Evolutionary conservation across 352 stramenopile species (phyloP), one percentile per base, ranked within the genome.

Genomic region (Phytophthora multivora): DNA sequence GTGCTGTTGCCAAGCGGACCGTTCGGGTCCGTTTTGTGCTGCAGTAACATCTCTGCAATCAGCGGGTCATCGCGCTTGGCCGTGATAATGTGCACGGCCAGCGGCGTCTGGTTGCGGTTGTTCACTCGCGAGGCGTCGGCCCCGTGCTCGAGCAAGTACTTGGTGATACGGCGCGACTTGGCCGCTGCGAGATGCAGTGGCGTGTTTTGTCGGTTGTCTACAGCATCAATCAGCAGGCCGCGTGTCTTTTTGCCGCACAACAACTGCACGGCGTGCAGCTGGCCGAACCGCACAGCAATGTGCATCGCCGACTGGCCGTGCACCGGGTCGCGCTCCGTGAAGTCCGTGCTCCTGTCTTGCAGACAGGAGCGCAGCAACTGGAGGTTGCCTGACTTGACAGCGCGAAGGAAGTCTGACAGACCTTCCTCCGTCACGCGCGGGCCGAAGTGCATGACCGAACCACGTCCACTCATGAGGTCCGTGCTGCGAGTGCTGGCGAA

Each of bases 111-210:
- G 38, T 81, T 82, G 23, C 87, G 83, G 21, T 79, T 69, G 64
- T 95, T 95, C 10, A 83, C 69, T 16, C 75, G 73, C 30, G 70
- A 77, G 23, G 87, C 79, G 28, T 81, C 71, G 1, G 87, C 87
- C 21, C 77, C 79, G 5, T 91, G 71, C 50, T 95, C 84, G 13
- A 95, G 73, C 31, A 95, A 26, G 30, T 83, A 91, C 74, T 93
- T 92, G 58, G 86, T 93, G 33, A 95, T 80, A 7, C 86, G 84
- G 3, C 84, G 83, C 40, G 86, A 95, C 53, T 91, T 91, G 25
- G 84, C 86, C n/a, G 81, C 67, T 8, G 86, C 86, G 16, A 95
- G 42, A 47, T 95, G 86, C 48, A 95, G 49, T 7, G 86, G 79
- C 8, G 86, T 93, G 75, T 95, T 95, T 39, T 81, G 50, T 15